Percentiles rank a stretch among this genome's conserved stretches.
Conservation (phyloP, 305 asterid genomes). For the Vinca major region DNA sequence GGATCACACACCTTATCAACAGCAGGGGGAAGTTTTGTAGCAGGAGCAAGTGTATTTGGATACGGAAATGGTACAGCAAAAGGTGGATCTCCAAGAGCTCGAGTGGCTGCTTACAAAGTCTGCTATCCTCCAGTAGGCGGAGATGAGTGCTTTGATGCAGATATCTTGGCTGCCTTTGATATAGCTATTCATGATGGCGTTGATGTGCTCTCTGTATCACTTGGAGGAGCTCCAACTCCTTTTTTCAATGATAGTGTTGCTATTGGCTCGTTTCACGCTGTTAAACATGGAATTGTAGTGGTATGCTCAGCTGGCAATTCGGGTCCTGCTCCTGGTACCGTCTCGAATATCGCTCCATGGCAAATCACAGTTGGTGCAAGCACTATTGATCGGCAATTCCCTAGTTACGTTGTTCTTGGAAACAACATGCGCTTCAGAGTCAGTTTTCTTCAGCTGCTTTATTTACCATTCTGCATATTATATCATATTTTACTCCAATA, state of each 20-base stretch:
- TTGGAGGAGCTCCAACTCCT: constrained; percentile 49
- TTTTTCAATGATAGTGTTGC: constrained; percentile 65
- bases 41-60: constrained; percentile 58
- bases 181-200: constrained; percentile 82
- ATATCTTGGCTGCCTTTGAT: constrained; percentile 75
- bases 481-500: too few relatives aligned
- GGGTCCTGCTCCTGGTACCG: constrained; percentile 56
- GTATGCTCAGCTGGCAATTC: constrained; percentile 88
- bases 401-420: constrained; percentile 48
- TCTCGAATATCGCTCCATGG: constrained; percentile 76
- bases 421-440: constrained; percentile 44
- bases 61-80: constrained; percentile 87
- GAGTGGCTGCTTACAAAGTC: constrained; percentile 90
- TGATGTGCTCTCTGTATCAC: constrained; percentile 79
- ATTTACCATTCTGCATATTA: neutral
- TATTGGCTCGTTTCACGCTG: constrained; percentile 86
- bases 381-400: constrained; percentile 70
- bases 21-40: constrained; percentile 77
- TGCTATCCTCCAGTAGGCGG: constrained; percentile 70
- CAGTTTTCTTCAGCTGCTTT: constrained; percentile 5
- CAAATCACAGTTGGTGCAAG: constrained; percentile 80
- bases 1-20: constrained; percentile 93
- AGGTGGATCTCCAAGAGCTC: constrained; percentile 87
- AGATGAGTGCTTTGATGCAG: constrained; percentile 79
- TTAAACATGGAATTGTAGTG: constrained; percentile 58